These are phyloP conservation scores for Chrysanthemum seticuspe DNA, from an alignment of 129 eudicot genomes.

Conservation along the genomic window DNA sequence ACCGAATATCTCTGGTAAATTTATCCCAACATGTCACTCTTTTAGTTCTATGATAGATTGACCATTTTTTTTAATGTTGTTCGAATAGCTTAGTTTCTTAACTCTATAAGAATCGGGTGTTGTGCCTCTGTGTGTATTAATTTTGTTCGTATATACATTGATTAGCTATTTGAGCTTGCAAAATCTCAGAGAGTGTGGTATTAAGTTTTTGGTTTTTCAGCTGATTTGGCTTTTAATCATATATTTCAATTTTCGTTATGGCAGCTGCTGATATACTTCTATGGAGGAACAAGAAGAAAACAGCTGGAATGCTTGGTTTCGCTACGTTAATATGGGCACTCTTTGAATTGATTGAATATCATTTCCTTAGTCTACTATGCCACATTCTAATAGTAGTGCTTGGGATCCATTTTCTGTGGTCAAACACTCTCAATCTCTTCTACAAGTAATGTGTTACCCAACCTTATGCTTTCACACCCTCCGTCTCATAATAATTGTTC, in stretches of 20 bases:
- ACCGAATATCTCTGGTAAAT: too few species aligned
- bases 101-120: background rate
- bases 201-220: background rate
- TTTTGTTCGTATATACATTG: too few species aligned
- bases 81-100: too few species aligned
- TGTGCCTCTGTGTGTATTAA: background rate
- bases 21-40: constrained; percentile 53
- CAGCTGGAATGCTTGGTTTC: constrained; percentile 61
- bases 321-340: constrained; percentile 89
- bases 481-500: background rate
- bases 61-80: too few species aligned
- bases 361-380: constrained; percentile 77
- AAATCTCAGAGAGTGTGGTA: too few species aligned
- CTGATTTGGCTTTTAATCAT: background rate
- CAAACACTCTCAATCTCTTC: constrained; percentile 69
- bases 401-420: constrained; percentile 70
- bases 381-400: constrained; percentile 64
- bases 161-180: too few species aligned
- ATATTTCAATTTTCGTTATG: background rate
- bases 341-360: constrained; percentile 81
- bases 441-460: constrained; percentile 53
- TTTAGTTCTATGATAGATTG: constrained; percentile 17
- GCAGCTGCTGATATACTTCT: constrained; percentile 91
- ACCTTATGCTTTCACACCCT: too few species aligned
- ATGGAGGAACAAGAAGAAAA: constrained; percentile 82